Base-by-base conservation (phyloP, 2,329 filamentous ascomycete genomes). In the Pseudogymnoascus sp. region DNA sequence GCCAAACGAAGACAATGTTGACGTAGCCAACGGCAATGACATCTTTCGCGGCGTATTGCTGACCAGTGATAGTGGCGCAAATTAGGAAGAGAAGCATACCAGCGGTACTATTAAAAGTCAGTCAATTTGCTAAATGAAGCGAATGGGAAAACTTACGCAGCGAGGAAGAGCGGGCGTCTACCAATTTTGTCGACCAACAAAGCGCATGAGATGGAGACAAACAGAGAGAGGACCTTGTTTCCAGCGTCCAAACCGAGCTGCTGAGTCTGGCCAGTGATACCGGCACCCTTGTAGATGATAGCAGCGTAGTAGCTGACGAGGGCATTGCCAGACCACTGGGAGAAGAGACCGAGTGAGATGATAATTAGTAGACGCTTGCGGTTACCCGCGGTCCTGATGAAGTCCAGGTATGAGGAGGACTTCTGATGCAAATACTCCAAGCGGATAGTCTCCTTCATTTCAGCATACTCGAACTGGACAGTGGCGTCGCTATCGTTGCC, bases 261-360 rank as follows among this genome's bases (percentile, higher is more conserved):
- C 39, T 66, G 31, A 35, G 60, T 63, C 55, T 67, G 64, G 1
- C 62, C 74, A 1, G 68, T 81, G 69, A 88, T 86, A 44, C 85
- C 85, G 59, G 84, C 84, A 59, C 81, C 81, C 41, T 79, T 75
- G 74, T 87, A 87, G 66, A 89, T 80, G 62, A 80, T 77, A 63
- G 84, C 81, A 68, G 85, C 84, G 71, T 88, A 88, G 75, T 88
- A 87, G 65, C 80, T 84, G 69, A 89, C 83, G 1, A 89, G 74
- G n/a, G 83, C 85, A 69, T 88, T 89, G 48, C 86, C 86, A 61
- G 81, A 84, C 74, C 86, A 88, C 73, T 89, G 85, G 1, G 84
- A 87, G 69, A 88, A 86, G 66, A 88, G 74, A 68, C 84, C 86
- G 15, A 88, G 78, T 0, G 83, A 86, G 44, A 87, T 72, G 44